Base-by-base conservation (phyloP, 1,284 basidiomycete species). In the Trichosporon asahii region DNA sequence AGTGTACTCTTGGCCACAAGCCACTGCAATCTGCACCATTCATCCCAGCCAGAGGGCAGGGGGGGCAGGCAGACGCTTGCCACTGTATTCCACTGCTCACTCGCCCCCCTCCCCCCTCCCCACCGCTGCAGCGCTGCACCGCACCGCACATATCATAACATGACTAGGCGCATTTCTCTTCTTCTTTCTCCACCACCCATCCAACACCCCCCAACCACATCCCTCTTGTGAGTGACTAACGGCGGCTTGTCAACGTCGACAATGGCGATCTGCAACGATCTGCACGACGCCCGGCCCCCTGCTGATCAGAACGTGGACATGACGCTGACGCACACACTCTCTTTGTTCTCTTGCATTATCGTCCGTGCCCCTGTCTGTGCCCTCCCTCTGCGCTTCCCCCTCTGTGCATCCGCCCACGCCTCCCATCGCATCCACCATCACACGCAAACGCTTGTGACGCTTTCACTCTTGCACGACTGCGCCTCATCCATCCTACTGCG, bases 1-100 rank as follows among this genome's bases (percentile, higher is more conserved):
- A 61, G 57, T 61, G 57, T 61, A 8, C 57, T 61, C 57, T 61
- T 61, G 57, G 57, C 57, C 57, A 61, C 57, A 61, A 61, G 57
- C 57, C 57, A 61, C 57, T 61, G 57, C 57, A 61, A 61, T 61
- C 29, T 25, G 18, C 27, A 23, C 57, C 27, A 61, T 61, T 61
- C 57, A 61, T 33, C 15, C 11, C 27, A 29, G 55, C 55, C 11
- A 11, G 27, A 5, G 6, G 46, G 5, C 46, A 8, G n/a, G 46
- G 46, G 21, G 25, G n/a, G 49, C 11, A 46, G 15, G 14, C 18
- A n/a, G 18, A n/a, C 4, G 49, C 49, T 53, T 53, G 49, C 49
- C 49, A 53, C 49, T 21, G 25, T 25, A 6, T 8, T 33, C n/a
- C 31, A 9, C 31, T 33, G 31, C 31, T 33, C 31, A 33, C 31